Evolutionary conservation across 306 rosid species (phyloP), one percentile per base, ranked within the genome.

Genomic region (Alnus rubra): DNA sequence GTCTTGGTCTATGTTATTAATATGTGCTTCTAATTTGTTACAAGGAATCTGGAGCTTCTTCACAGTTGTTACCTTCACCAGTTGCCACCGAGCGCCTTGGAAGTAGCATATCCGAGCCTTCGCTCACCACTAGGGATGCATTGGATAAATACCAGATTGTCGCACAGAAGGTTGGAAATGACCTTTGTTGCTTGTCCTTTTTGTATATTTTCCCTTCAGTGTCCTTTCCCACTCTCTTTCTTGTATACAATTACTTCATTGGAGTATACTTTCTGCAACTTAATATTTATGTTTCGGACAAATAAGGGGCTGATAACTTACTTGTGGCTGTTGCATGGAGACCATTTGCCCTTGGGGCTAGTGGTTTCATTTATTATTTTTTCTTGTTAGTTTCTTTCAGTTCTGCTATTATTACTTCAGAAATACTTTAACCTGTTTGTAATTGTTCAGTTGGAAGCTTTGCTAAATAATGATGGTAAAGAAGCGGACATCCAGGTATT

Each of bases 111-210:
- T 84, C 96, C 44, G 99, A 96, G 82, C 88, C 96, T 74, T 85
- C 97, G 63, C 94, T 96, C 56, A 84, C 82, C 31, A 93, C 99
- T 33, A 89, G 97, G 87, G 98, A 90, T 71, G 99, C 98, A 42
- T 82, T 96, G 84, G 98, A 96, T 83, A 96, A 93, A 81, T 96
- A 84, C 83, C 97, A 90, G 82, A 81, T 91, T 82, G 90, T 96
- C 47, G 94, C 97, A 31, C 99, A 87, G 62, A 96, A 93, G 99
- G 99, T 96, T 76, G 75, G 60, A 28, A 23, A 58, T 68, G n/a
- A 18, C 69, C 51, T 45, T 53, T 23, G 42, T 77, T 72, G 47
- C 60, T 77, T 18, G 10, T 76, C 42, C 31, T 19, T 76, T 52
- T 72, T 67, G 78, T 18, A 60, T 56, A 67, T 56, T 51, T 68